phyloP scores from a whole-genome alignment of 2,329 filamentous ascomycete species.

The Arthrobotrys iridis region DNA sequence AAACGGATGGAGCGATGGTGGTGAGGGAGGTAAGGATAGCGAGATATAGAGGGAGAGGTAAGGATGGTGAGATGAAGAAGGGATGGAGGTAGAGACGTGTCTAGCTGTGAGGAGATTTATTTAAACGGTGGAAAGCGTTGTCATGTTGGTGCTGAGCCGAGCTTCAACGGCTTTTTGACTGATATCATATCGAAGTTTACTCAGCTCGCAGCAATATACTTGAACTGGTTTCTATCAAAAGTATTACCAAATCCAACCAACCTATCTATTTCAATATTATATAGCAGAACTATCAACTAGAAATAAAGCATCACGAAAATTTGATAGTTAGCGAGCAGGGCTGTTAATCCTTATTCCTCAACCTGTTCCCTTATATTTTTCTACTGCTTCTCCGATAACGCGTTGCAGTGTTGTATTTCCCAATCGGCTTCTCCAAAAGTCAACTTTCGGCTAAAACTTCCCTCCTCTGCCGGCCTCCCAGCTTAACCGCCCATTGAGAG shows the following conservation, averaged over 20 bases:
- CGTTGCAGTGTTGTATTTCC: background rate
- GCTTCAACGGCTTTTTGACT: too few relatives aligned
- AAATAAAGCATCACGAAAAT: too few relatives aligned
- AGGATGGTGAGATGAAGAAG: background rate
- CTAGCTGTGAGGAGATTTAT: background rate
- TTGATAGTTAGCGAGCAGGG: too few relatives aligned
- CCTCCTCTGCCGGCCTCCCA: background rate
- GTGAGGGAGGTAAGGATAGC: background rate
- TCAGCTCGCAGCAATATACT: too few relatives aligned
- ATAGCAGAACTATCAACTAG: too few relatives aligned
- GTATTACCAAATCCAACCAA: too few relatives aligned
- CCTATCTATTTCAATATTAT: too few relatives aligned
- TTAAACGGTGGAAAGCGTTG: background rate
- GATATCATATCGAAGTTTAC: too few relatives aligned
- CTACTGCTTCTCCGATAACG: too few relatives aligned
- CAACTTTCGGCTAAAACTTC: slow-evolving; percentile 24
- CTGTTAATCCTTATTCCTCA: too few relatives aligned
- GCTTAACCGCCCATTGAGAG: background rate
- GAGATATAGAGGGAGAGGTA: background rate
- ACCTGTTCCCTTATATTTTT: too few relatives aligned
- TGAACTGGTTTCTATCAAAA: too few relatives aligned
- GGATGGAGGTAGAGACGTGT: background rate
- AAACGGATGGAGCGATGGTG: background rate
- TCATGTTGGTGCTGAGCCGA: background rate
- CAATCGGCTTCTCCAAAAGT: background rate